Conservation (phyloP, 2,329 filamentous ascomycete genomes). For the Cytospora piceae region DNA sequence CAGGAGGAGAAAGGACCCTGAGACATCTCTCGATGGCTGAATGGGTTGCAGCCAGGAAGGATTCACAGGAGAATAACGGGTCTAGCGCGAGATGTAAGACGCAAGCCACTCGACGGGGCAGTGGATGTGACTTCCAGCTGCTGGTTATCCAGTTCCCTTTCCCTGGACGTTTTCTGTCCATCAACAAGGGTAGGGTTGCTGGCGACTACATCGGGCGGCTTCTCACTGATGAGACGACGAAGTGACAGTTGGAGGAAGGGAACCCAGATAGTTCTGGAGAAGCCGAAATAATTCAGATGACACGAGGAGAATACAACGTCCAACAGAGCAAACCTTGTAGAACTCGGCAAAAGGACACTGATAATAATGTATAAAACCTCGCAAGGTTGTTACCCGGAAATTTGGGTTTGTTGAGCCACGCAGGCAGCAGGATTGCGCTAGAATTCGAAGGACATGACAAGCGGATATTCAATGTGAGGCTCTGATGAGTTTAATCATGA, state of each 20-base stretch:
- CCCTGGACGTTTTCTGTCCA: neutral
- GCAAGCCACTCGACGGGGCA: neutral
- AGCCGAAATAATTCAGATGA: neutral
- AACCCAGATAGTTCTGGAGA: too few relatives aligned
- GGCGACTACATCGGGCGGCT: neutral
- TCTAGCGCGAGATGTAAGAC: constrained; percentile 12
- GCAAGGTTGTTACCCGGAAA: neutral
- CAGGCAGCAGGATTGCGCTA: neutral
- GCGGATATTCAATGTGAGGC: neutral
- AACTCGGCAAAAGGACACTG: too few relatives aligned
- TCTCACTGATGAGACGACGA: neutral
- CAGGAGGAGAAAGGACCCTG: neutral
- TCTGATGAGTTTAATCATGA: neutral
- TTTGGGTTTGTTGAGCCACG: neutral
- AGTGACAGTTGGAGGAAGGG: neutral
- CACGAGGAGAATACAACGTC: neutral
- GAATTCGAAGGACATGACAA: neutral
- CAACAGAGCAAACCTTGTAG: too few relatives aligned
- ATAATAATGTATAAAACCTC: neutral
- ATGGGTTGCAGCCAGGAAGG: neutral
- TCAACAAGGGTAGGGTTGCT: neutral
- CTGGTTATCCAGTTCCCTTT: neutral
- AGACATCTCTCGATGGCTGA: neutral
- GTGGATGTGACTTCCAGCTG: constrained; percentile 2
- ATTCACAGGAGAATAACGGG: constrained; percentile 1